phyloP scores from a whole-genome alignment of 208 protist genomes.

The Leishmania guyanensis region DNA sequence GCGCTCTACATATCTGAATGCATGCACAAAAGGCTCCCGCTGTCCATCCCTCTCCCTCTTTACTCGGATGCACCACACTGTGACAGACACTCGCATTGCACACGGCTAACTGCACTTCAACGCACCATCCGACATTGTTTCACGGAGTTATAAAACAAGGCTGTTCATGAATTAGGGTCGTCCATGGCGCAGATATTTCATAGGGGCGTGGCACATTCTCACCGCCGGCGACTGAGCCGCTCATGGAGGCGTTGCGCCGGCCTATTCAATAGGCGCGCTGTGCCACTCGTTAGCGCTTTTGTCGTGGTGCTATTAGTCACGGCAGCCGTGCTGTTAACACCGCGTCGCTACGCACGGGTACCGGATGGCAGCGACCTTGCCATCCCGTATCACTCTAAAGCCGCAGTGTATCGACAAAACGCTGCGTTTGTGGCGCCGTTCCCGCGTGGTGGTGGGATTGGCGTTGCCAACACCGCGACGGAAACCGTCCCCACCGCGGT shows the following conservation, averaged over 20 bases:
- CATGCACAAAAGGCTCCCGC: not conserved
- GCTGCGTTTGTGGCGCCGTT: conserved; percentile 12
- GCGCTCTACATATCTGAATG: not conserved
- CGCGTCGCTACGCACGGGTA: conserved; percentile 1
- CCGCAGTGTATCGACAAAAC: conserved; percentile 4
- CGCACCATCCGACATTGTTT: too few species aligned
- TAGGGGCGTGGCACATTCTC: not conserved
- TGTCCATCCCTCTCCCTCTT: not conserved
- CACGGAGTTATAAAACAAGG: too few species aligned
- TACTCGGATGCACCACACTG: too few species aligned
- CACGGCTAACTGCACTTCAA: not conserved
- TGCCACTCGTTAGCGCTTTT: not conserved
- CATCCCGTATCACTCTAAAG: conserved; percentile 15
- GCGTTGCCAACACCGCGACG: not conserved
- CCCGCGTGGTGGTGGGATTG: not conserved
- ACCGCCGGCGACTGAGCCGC: not conserved
- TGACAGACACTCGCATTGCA: not conserved
- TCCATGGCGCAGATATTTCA: not conserved
- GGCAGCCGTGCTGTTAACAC: not conserved
- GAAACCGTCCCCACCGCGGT: not conserved
- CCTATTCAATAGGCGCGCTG: not conserved
- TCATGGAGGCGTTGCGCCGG: not conserved
- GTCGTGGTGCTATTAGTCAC: not conserved
- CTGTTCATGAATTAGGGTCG: too few species aligned
- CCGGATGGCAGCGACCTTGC: conserved; percentile 10